phyloP scores from a whole-genome alignment of 2,329 filamentous ascomycete genomes.

The Arthrobotrys entomopaga region DNA sequence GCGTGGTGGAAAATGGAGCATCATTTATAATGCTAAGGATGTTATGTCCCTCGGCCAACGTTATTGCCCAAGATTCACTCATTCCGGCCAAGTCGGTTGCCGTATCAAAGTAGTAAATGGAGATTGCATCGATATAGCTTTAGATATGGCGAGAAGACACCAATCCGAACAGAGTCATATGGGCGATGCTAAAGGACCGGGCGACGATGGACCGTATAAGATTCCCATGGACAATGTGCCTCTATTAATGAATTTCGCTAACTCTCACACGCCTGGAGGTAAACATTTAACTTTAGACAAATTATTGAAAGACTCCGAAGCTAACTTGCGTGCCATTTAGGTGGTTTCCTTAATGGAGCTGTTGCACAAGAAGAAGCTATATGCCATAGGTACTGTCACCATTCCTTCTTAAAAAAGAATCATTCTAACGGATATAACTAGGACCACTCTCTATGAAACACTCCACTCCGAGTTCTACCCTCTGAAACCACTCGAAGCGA shows the following conservation, averaged over 20 bases:
- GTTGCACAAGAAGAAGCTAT: constrained; percentile 76
- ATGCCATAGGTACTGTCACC: constrained; percentile 68
- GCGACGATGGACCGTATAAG: constrained; percentile 42
- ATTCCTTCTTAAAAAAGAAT: constrained; percentile 64
- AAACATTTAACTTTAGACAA: neutral
- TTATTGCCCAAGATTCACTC: constrained; percentile 64
- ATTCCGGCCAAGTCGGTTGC: constrained; percentile 59
- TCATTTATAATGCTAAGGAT: constrained; percentile 40
- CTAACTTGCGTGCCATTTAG: constrained; percentile 1
- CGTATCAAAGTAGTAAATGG: constrained; percentile 67
- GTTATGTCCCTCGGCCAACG: constrained; percentile 61
- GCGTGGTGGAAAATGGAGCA: no score
- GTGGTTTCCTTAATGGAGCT: constrained; percentile 72
- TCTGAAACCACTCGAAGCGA: constrained; percentile 64
- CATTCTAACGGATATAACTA: constrained; percentile 43
- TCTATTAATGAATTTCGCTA: constrained; percentile 75
- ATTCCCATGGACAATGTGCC: constrained; percentile 62
- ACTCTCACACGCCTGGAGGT: constrained; percentile 68
- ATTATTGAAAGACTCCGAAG: neutral
- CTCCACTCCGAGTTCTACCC: constrained; percentile 68
- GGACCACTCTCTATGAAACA: constrained; percentile 65
- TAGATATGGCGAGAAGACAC: constrained; percentile 61
- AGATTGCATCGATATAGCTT: constrained; percentile 70
- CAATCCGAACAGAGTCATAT: constrained; percentile 58
- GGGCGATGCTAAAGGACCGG: constrained; percentile 40